Evolutionary conservation across 352 stramenopile species (phyloP), one percentile per base, ranked within the genome.

Genomic region (Phytophthora cryptogea): DNA sequence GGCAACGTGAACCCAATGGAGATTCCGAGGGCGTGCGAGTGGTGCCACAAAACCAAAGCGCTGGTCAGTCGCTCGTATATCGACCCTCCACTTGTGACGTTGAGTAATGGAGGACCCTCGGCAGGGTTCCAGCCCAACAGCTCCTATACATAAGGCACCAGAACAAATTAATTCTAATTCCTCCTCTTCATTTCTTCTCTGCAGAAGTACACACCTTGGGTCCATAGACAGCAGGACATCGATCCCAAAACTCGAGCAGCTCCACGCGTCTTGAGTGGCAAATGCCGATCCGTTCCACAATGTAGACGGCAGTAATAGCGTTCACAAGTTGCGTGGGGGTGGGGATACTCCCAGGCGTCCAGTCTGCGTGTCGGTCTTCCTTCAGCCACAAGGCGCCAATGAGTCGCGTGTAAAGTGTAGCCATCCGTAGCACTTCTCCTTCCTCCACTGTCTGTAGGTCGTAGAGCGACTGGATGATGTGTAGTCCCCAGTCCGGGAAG

Each of bases 41-140:
- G 86, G 65, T 84, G 89, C 70, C 72, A 83, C 20, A 90, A 64
- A 47, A 92, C 47, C 28, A 95, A 60, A 9, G 85, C 76, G 48
- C 86, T 83, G 1, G 85, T 78, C 57, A 95, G 72, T 35, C 57
- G 76, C 31, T 84, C 64, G 31, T 78, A 92, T 31, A 75, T 50
- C 4, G 82, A 91, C 7, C 41, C 20, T 37, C 48, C 54, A 14
- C 71, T 60, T 13, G 74, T 65, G 30, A 74, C 74, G 9, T 83
- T 77, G 5, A 44, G 35, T 0, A 74, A 66, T 17, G 72, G 63
- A 14, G 45, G 58, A 1, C 66, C 61, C 4, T 74, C 62, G 16
- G 63, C 61, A n/a, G 87, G 87, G 36, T 96, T 76, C 88, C 88
- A 97, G 1, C 90, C 87, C 20, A 96, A 74, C 44, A 91, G 88